A percentile compares a stretch with the other conserved stretches of the same genome.
These are phyloP conservation scores for Sporodiniella umbellata DNA, from an alignment of 371 early-diverging fungal genomes.

Conservation along the genomic window DNA sequence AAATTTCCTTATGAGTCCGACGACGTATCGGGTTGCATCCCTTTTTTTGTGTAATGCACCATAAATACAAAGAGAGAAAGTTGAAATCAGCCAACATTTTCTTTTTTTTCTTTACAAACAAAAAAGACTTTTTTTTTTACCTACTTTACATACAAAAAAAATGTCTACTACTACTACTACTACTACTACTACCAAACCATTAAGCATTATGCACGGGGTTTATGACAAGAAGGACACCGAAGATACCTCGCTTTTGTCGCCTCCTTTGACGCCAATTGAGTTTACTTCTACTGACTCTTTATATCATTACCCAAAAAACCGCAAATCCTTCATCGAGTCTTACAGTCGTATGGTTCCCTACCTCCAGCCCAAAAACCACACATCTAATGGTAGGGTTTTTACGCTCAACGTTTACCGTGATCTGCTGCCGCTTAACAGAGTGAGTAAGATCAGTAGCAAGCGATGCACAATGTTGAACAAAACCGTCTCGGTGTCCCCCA, in stretches of 20 bases:
- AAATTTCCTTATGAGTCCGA: slow-evolving; percentile 13
- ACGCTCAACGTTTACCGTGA: slow-evolving; percentile 23
- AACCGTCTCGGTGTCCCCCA: slow-evolving; percentile 20
- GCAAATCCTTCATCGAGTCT: slow-evolving; percentile 19
- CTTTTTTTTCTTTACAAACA: slow-evolving; percentile 3
- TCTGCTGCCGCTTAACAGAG: slow-evolving; percentile 3
- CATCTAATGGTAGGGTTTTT: slow-evolving; percentile 8
- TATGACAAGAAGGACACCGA: slow-evolving; percentile 8
- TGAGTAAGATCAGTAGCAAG: background rate
- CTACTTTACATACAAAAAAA: background rate
- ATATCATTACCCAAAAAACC: slow-evolving; percentile 7
- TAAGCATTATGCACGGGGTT: slow-evolving; percentile 15
- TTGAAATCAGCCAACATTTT: slow-evolving; percentile 10
- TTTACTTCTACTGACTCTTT: background rate
- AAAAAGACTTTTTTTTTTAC: slow-evolving; percentile 1
- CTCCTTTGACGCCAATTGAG: slow-evolving; percentile 31
- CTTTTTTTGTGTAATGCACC: slow-evolving; percentile 17
- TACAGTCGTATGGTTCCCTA: slow-evolving; percentile 21
- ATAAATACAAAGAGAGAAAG: slow-evolving; percentile 10
- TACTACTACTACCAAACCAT: slow-evolving; percentile 3
- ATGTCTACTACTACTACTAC: slow-evolving; percentile 4
- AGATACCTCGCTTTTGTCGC: slow-evolving; percentile 25
- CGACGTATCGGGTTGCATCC: slow-evolving; percentile 27
- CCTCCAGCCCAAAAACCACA: slow-evolving; percentile 1
- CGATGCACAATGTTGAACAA: slow-evolving; percentile 22